Evolutionary conservation across 108 stramenopile genomes (phyloP), one percentile per base, ranked within the genome.

Genomic region (Fistulifera solaris): DNA sequence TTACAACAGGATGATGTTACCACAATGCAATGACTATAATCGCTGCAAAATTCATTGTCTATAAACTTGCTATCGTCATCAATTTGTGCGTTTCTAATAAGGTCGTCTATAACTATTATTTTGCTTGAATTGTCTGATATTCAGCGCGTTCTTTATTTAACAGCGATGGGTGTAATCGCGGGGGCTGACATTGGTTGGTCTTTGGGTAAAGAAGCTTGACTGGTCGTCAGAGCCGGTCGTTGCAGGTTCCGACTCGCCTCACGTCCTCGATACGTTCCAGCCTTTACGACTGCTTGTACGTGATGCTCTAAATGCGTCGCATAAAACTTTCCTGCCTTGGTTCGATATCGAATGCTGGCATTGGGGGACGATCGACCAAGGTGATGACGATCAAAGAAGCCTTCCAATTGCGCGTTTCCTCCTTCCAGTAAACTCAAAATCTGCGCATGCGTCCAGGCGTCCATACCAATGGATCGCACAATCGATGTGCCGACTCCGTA

Each of bases 291-390:
- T 50, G 53, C 59, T 14, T 48, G 22, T 0, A 66, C 78, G 54
- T 88, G 80, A 5, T 65, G 50, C 27, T 54, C 44, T 38, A 88
- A 43, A 55, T 73, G 62, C n/a, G 62, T 67, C 40, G 72, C 54
- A 52, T 88, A 88, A 56, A 88, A 88, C 1, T 47, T 54, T 16
- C 82, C 81, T 6, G 81, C 86, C 68, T 84, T 83, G 27, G 86
- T 88, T 40, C 58, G 62, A 54, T 87, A 87, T 22, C 81, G 67
- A 28, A 60, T 66, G 18, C 62, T 49, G 1, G 55, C 53, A 2
- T 50, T 39, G 52, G 21, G 8, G 3, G 59, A 51, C 15, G 17
- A 46, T 27, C 38, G 54, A 21, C 35, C 55, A 38, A 56, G 19
- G n/a, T 39, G 24, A 18, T 77, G 80, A 25, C 80, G 63, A 1